Base-by-base conservation (phyloP, 2,329 filamentous ascomycete species). In the Phialophora verrucosa region DNA sequence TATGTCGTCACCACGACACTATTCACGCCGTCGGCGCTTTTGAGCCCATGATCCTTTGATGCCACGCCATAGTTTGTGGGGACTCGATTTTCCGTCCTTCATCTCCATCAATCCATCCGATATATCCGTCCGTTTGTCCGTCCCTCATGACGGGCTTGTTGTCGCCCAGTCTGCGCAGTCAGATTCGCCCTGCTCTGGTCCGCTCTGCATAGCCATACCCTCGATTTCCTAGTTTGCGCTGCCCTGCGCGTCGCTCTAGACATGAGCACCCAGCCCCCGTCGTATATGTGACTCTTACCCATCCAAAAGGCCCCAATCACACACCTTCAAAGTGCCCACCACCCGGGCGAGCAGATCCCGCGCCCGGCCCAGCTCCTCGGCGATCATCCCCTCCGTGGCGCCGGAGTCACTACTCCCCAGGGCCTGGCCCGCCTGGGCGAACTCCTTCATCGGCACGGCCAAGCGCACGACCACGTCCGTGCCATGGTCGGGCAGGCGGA, bases 381-480 rank as follows among this genome's bases (percentile, higher is more conserved):
- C 85, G 72, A 89, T 84, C 59, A 61, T 61, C 29, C 31, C 47
- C 17, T 61, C 29, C 25, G 49, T 61, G 47, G 29, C 59, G 12
- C 42, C 31, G 31, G 44, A 20, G 29, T 54, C 59, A 51, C 59
- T 55, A 20, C 14, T 35, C 88, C 59, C 44, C 29, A 42, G 3
- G 11, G 29, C 29, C 8, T 53, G 59, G 4, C 64, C 89, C 73
- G 91, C 88, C 70, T 91, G 88, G 17, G 88, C 88, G 64, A 94
- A 87, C 35, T 92, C 88, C 8, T 90, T 88, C 77, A 95, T 90
- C 31, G 93, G 94, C 56, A 96, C 91, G 78, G 97, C 97, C 75
- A 97, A 87, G 49, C 91, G 91, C 69, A 97, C 87, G 55, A 97
- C 81, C 47, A 98, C 81, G 78, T 98, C 94, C 0, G 93, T 94